Percentiles rank a stretch among this genome's conserved stretches.
Conservation (phyloP, 768 basidiomycete genomes). For the Gautieria morchelliformis region DNA sequence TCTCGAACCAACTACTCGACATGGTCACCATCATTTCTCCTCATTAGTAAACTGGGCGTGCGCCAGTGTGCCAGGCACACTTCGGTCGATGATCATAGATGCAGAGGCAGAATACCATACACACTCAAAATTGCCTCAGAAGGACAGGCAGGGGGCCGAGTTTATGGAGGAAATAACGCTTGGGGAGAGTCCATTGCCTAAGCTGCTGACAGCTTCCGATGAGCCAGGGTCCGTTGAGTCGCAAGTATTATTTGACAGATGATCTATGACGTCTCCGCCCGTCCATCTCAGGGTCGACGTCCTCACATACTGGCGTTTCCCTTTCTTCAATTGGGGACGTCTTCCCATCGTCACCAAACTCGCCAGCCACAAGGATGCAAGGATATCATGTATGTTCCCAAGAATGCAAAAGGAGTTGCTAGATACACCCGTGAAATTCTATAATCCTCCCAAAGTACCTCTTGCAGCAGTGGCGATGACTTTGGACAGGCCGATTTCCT, state of each 20-base stretch:
- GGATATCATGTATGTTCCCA: no score
- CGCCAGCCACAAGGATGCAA: no score
- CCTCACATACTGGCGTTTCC: no score
- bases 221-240: constrained; percentile 29
- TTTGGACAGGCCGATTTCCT: constrained; percentile 33
- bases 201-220: constrained; percentile 36
- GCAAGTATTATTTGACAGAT: constrained; percentile 27
- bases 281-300: constrained; percentile 25
- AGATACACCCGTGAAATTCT: neutral
- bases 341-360: no score
- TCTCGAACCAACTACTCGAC: no score
- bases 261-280: constrained; percentile 32
- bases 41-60: no score
- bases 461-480: constrained; percentile 24
- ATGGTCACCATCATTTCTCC: no score
- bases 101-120: constrained; percentile 29
- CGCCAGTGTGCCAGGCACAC: no score
- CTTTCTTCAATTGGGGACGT: no score
- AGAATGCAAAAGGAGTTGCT: no score
- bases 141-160: constrained; percentile 15
- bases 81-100: no score
- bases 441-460: neutral
- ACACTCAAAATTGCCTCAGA: constrained; percentile 16
- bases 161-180: constrained; percentile 29
- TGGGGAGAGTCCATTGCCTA: constrained; percentile 38